phyloP scores from a whole-genome alignment of 208 protist genomes.

The Acanthamoeba castellanii region DNA sequence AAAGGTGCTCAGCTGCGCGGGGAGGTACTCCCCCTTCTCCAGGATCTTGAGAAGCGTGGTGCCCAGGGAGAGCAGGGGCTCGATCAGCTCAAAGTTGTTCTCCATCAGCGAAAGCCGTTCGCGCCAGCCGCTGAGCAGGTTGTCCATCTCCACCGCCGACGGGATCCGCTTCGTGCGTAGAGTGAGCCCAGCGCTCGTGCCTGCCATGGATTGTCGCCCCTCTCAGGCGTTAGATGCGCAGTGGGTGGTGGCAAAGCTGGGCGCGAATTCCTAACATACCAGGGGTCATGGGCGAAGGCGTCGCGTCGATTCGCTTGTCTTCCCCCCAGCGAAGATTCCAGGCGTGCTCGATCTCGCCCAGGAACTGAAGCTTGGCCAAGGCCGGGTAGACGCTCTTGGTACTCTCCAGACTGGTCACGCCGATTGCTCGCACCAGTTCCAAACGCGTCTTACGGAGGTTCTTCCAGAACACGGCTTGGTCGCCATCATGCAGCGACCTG shows the following conservation, averaged over 20 bases:
- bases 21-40: constrained; percentile 66
- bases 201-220: neutral
- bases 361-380: constrained; percentile 76
- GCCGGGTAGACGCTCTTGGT: constrained; percentile 80
- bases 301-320: neutral
- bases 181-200: neutral
- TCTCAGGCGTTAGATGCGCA: too few species aligned
- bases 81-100: constrained; percentile 74
- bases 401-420: constrained; percentile 73
- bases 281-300: neutral
- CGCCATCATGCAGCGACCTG: constrained; percentile 67
- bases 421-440: constrained; percentile 66
- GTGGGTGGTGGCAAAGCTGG: neutral
- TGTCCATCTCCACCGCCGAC: constrained; percentile 10
- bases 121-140: constrained; percentile 53
- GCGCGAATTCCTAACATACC: neutral
- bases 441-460: constrained; percentile 54
- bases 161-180: constrained; percentile 7
- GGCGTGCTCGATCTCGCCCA: constrained; percentile 76
- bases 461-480: constrained; percentile 71
- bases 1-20: constrained; percentile 54
- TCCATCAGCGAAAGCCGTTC: constrained; percentile 68
- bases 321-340: constrained; percentile 72
- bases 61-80: constrained; percentile 61
- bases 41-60: constrained; percentile 59